These are phyloP conservation scores for Cupressus sempervirens DNA, from an alignment of 75 land plant genomes.

Conservation along the genomic window DNA sequence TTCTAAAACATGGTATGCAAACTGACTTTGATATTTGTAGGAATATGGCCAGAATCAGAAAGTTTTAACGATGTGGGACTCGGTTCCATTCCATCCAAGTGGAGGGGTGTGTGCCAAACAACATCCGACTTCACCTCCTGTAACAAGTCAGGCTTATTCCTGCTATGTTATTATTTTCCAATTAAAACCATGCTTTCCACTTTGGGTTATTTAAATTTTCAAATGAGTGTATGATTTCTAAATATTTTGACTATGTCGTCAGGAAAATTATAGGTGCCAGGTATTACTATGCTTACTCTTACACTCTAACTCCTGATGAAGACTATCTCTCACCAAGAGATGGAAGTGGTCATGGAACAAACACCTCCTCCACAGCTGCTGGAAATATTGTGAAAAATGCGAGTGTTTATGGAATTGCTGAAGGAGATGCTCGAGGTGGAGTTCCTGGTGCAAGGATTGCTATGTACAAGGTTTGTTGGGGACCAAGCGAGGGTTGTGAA, in stretches of 20 bases:
- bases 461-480: conserved; percentile 66
- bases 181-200: too few species aligned
- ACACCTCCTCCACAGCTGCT: too few species aligned
- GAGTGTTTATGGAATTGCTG: too few species aligned
- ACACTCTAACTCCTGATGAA: neutral
- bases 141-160: neutral
- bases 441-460: too few species aligned
- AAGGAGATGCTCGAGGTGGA: too few species aligned
- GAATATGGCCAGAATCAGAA: too few species aligned
- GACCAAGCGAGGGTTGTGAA: too few species aligned
- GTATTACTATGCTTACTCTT: neutral
- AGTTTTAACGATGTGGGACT: conserved; percentile 17
- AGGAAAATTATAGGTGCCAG: conserved; percentile 31
- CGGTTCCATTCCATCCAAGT: conserved; percentile 22
- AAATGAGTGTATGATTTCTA: neutral
- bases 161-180: too few species aligned
- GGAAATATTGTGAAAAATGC: too few species aligned
- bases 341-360: conserved; percentile 29
- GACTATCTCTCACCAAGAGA: conserved; percentile 1
- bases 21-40: too few species aligned
- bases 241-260: neutral
- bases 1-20: too few species aligned
- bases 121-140: neutral
- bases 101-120: conserved; percentile 13
- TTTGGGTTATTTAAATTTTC: neutral